A percentile compares a stretch with the other conserved stretches of the same genome.
Conservation (phyloP, 129 eudicot genomes). For the Tagetes patula region DNA sequence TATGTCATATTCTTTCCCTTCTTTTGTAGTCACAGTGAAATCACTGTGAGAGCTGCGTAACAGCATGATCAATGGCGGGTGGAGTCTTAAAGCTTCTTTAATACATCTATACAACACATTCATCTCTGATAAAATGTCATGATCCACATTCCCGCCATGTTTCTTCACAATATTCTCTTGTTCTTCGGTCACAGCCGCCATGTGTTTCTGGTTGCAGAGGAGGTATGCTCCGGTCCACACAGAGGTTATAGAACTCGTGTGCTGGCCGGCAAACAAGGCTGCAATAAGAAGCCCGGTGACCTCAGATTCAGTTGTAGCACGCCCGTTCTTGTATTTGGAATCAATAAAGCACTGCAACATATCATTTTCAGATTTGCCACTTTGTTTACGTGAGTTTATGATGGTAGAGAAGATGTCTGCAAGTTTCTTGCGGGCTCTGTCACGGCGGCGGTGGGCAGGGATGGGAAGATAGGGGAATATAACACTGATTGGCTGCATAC, state of each 20-base stretch:
- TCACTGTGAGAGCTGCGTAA: conserved; percentile 75
- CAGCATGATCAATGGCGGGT: conserved; percentile 94
- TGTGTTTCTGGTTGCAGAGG: conserved; percentile 58
- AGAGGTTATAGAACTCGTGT: conserved; percentile 95
- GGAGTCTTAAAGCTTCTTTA: conserved; percentile 90
- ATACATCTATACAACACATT: conserved; percentile 75
- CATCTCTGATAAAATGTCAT: conserved; percentile 85
- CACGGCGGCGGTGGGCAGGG: conserved; percentile 91
- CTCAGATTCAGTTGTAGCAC: conserved; percentile 73
- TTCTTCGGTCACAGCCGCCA: conserved; percentile 64
- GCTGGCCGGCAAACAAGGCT: conserved; percentile 93
- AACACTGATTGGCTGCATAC: conserved; percentile 97
- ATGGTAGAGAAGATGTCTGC: conserved; percentile 64
- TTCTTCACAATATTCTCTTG: conserved; percentile 57
- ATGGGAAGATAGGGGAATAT: conserved; percentile 91
- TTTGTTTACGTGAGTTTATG: conserved; percentile 66
- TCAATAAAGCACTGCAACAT: conserved; percentile 89
- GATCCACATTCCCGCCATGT: conserved; percentile 64
- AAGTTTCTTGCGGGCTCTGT: conserved; percentile 78
- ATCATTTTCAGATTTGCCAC: conserved; percentile 68
- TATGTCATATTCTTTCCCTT: conserved; percentile 80
- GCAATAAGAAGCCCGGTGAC: conserved; percentile 90
- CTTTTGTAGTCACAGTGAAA: conserved; percentile 70
- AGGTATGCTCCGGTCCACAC: conserved; percentile 96
- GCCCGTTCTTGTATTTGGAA: conserved; percentile 94